Evolutionary conservation across 2,329 filamentous ascomycete species (phyloP), one percentile per base, ranked within the genome.

Genomic region (Colletotrichum tamarilloi): DNA sequence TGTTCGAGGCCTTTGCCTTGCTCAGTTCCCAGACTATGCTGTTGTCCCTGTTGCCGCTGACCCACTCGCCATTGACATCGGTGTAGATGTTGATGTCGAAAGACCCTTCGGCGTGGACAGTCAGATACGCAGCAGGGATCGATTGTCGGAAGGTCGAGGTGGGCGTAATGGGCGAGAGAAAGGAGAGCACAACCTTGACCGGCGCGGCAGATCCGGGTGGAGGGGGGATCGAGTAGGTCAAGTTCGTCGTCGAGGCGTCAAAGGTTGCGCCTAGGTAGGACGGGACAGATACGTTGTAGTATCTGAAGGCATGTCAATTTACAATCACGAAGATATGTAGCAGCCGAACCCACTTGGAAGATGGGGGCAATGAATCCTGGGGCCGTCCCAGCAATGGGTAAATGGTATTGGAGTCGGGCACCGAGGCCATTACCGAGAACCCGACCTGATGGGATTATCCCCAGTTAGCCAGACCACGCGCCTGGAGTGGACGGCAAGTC

Each of bases 61-160:
- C 92, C 94, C 94, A 97, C 79, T 95, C 91, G 8, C 92, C 92
- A 77, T 94, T 93, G 67, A 93, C 76, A 78, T 94, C 92, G 72
- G 92, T 83, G 77, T 93, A 94, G 62, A 92, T 78, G 78, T 91
- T 88, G 14, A 94, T 83, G 74, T 92, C 86, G 63, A 92, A 89
- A 75, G 85, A 86, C 5, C 94, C 94, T 73, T 91, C 87, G 14
- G 93, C 93, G 77, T 91, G 83, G 53, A 96, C 87, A 6, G 90
- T 93, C 74, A 97, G 79, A 80, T 97, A 97, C 30, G 92, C 92
- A 12, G 94, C 94, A n/a, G 95, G 95, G 38, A 97, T 89, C 19
- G 93, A 92, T 84, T 96, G 94, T 75, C 94, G 89, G 77, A 95
- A 85, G 58, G 93, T 95, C 68, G 94, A 95, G 1, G 92, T 94